Evolutionary conservation across 169 alveolate species (phyloP).

Genomic region (Babesia bovis): DNA sequence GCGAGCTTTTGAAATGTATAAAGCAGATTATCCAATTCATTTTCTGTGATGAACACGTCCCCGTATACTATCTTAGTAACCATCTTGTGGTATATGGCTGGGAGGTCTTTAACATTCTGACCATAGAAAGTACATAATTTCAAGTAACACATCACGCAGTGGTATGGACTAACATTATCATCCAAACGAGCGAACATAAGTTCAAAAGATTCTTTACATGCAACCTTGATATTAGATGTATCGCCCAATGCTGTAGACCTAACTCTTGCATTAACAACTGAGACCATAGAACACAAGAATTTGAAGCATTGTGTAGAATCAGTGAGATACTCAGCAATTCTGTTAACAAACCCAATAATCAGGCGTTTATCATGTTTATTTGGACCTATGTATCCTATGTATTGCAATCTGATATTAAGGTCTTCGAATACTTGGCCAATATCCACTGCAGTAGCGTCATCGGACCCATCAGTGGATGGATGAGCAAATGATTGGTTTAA

Average conservation of each 20-base stretch:
- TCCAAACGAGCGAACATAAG: constrained; percentile 37
- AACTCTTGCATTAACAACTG: constrained; percentile 1
- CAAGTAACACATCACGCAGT: constrained; percentile 31
- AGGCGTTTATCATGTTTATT: neutral
- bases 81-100: constrained; percentile 33
- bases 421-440: constrained; percentile 3
- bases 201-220: constrained; percentile 17
- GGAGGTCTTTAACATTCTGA: constrained; percentile 22
- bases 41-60: constrained; percentile 18
- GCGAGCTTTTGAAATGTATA: constrained; percentile 35
- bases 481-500: neutral
- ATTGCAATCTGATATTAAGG: constrained; percentile 3
- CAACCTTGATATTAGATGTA: constrained; percentile 27
- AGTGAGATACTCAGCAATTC: constrained; percentile 7
- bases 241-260: neutral
- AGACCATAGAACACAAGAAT: constrained; percentile 13
- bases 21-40: constrained; percentile 39
- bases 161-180: constrained; percentile 5
- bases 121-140: constrained; percentile 58
- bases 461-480: neutral
- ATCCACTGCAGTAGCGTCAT: neutral
- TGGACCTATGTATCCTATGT: constrained; percentile 4
- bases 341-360: constrained; percentile 11
- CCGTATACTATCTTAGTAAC: constrained; percentile 19
- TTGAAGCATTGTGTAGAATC: neutral